Evolutionary conservation across 352 stramenopile species (phyloP), one percentile per base, ranked within the genome.

Genomic region (Thraustochytrium striatum): DNA sequence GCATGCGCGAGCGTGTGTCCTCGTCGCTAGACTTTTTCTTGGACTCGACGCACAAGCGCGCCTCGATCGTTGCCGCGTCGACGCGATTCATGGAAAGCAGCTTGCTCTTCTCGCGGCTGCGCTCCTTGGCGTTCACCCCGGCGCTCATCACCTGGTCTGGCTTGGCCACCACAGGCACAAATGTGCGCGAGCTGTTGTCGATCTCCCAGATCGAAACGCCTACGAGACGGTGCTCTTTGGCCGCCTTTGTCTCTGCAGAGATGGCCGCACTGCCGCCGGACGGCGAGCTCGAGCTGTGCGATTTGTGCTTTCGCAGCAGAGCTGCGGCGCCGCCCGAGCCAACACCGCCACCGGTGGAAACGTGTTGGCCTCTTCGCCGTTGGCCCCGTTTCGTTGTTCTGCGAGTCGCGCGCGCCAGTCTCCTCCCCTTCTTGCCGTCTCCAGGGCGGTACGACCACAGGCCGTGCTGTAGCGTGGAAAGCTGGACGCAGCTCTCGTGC

Each of bases 161-260:
- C 52, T 61, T 75, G 16, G 65, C 65, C 32, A 75, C 21, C 28
- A 75, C 65, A 19, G 65, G 65, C 8, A 75, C 65, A 61, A 75
- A 75, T 3, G 65, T 75, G 16, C 65, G 39, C 43, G 65, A 75
- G 65, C 65, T 75, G 36, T 75, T 75, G 65, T 75, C 65, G 30
- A 75, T 75, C 41, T 75, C 65, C 65, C 65, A 75, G 19, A 75
- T 75, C 16, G 65, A 75, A 3, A 75, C 65, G 25, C 65, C 65
- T 7, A 61, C 35, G 7, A 30, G 25, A n/a, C 65, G 65, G 53
- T 47, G 5, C 39, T 47, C 39, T 13, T 47, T 13, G 5, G 5
- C 39, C 39, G 5, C 39, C 39, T 47, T 13, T 13, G 5, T 13
- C 39, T 47, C 39, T 21, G n/a, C 28, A 7, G 58, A 13, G 38